phyloP scores from a whole-genome alignment of 129 eudicot species.

The Centrapalus pauciflorus region DNA sequence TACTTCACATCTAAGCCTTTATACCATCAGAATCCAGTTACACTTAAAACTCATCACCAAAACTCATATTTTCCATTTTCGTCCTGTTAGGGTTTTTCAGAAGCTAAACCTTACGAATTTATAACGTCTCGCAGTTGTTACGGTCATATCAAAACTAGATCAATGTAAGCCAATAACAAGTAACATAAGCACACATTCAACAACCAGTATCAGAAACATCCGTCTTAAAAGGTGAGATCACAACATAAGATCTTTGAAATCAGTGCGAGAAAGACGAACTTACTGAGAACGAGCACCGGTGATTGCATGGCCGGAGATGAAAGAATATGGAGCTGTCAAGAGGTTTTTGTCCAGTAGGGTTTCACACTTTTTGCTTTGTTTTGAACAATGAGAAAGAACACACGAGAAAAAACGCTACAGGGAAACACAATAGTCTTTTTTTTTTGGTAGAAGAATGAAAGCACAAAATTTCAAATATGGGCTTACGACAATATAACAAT shows the following conservation, averaged over 20 bases:
- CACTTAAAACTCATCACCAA: not conserved
- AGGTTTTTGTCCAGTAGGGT: conserved; percentile 33
- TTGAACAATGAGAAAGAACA: conserved; percentile 5
- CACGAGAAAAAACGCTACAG: conserved; percentile 13
- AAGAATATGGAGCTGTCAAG: conserved; percentile 15
- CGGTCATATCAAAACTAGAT: not conserved
- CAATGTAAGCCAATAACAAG: not conserved
- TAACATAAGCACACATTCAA: not conserved
- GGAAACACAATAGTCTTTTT: not conserved
- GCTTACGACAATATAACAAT: not conserved
- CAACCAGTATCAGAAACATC: not conserved
- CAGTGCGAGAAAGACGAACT: conserved; percentile 10
- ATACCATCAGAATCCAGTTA: not conserved
- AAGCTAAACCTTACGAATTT: conserved; percentile 6
- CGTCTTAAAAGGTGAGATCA: conserved; percentile 15
- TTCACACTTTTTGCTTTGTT: conserved; percentile 8
- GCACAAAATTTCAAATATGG: not conserved
- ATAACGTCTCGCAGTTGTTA: not conserved
- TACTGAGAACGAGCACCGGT: conserved; percentile 78
- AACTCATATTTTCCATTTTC: not conserved
- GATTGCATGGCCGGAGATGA: conserved; percentile 42
- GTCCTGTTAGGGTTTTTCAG: not conserved
- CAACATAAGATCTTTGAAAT: not conserved
- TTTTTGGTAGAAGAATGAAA: not conserved
- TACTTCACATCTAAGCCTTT: not conserved